phyloP scores from a whole-genome alignment of 2,329 filamentous ascomycete species.

The Neoscytalidium dimidiatum region DNA sequence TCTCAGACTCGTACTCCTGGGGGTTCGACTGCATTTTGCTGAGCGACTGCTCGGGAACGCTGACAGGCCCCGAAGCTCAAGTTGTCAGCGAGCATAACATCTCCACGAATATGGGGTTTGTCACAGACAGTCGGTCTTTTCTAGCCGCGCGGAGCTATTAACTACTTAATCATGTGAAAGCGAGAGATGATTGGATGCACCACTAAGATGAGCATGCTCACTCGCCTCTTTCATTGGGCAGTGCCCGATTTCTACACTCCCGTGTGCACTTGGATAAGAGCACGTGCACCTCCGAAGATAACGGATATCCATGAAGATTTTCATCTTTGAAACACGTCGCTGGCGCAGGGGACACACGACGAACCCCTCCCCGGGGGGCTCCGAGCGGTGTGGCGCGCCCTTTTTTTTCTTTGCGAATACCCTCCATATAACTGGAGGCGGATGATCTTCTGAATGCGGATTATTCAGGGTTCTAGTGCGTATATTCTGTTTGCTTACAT shows the following conservation, averaged over 20 bases:
- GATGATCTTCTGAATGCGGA: too few relatives aligned
- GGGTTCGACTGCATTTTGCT: conserved; percentile 46
- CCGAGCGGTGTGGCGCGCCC: too few relatives aligned
- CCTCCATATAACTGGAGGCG: neutral
- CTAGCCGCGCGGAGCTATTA: conserved; percentile 5
- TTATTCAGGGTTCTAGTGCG: neutral
- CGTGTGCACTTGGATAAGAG: neutral
- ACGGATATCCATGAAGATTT: neutral
- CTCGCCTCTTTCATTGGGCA: too few relatives aligned
- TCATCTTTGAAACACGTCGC: neutral
- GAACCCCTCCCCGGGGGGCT: too few relatives aligned
- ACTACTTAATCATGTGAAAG: neutral
- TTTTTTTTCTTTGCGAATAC: neutral
- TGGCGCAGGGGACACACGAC: neutral
- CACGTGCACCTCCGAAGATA: neutral
- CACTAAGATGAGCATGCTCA: too few relatives aligned
- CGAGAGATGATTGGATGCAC: too few relatives aligned
- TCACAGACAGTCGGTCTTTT: conserved; percentile 39
- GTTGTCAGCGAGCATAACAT: conserved; percentile 44
- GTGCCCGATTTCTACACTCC: too few relatives aligned
- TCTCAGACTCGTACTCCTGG: conserved; percentile 45
- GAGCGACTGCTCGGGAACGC: conserved; percentile 44
- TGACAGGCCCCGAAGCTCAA: conserved; percentile 42
- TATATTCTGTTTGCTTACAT: neutral
- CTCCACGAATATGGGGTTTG: conserved; percentile 46